Evolutionary conservation across 306 rosid genomes (phyloP), one percentile per base, ranked within the genome.

Genomic region (Biancaea sappan): DNA sequence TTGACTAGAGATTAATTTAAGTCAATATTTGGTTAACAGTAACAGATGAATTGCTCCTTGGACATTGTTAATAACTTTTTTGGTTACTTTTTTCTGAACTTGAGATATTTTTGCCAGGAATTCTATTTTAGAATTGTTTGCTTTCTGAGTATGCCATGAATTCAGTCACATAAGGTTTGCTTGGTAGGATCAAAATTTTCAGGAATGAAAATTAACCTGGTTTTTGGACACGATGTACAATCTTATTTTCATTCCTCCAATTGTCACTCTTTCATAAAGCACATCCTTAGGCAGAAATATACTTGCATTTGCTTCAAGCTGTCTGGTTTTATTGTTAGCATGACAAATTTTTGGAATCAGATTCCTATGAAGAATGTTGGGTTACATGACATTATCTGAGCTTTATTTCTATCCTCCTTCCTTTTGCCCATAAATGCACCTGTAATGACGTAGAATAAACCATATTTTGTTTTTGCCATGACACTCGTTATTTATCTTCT

Each of bases 381-480:
- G 24, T 71, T 65, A 29, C 62, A 58, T 50, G 54, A 25, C 59
- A 21, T 52, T 50, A 8, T 5, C 3, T 1, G 7, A 60, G 48
- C 57, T 56, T 50, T 34, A 44, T 48, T 41, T 50, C 22, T 54
- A 12, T 63, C 31, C 21, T 6, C 37, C 35, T 66, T 9, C 29
- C 51, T 52, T 37, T 72, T 58, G 34, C 59, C 48, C 72, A 66
- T 54, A 50, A 43, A 65, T 62, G 32, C 70, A 40, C 43, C 66
- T 57, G 52, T 43, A 34, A 12, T 58, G 56, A 43, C 34, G 38
- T 37, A 77, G 53, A 62, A 71, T 47, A 69, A 13, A 13, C 11
- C 31, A 58, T 46, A 22, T 5, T 41, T 57, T 56, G 58, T 54
- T 54, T 56, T 29, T 73, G 26, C 67, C 44, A 59, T 60, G 68